These are phyloP conservation scores for Fusarium redolens DNA, from an alignment of 2,329 filamentous ascomycete genomes.

Conservation along the genomic window DNA sequence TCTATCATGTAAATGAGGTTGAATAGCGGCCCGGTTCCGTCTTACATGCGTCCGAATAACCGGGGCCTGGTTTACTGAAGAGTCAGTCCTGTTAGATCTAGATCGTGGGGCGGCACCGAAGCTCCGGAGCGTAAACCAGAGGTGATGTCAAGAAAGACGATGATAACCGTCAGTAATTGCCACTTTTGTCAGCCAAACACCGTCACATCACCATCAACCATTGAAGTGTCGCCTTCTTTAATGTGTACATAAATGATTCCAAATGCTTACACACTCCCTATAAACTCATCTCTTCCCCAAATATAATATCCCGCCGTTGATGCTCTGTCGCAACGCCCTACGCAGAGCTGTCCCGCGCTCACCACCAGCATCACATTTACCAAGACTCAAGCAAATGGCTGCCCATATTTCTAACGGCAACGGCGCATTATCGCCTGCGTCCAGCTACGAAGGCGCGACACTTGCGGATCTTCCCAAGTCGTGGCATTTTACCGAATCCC, in stretches of 20 bases:
- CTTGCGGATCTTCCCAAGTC: conserved; percentile 71
- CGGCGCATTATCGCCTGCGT: conserved; percentile 31
- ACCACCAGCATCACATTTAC: conserved; percentile 34
- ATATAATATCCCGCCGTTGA: conserved; percentile 40
- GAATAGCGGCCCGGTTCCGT: conserved; percentile 25
- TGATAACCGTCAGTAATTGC: conserved; percentile 25
- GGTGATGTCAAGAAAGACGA: conserved; percentile 40
- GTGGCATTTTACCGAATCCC: conserved; percentile 71
- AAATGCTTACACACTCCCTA: conserved; percentile 12
- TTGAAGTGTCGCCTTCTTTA: neutral
- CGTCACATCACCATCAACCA: conserved; percentile 5
- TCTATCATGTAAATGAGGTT: neutral
- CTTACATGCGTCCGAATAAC: conserved; percentile 24
- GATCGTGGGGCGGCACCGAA: conserved; percentile 22
- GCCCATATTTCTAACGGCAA: conserved; percentile 49
- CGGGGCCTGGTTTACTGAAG: conserved; percentile 4
- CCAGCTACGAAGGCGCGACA: conserved; percentile 49
- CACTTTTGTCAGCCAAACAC: conserved; percentile 37
- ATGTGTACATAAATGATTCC: conserved; percentile 12
- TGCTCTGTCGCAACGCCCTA: conserved; percentile 51
- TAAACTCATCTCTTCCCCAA: conserved; percentile 1
- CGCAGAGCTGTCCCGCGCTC: conserved; percentile 48
- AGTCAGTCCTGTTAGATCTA: neutral
- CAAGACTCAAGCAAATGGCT: conserved; percentile 48
- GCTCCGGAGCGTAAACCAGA: conserved; percentile 13